Evolutionary conservation across 768 basidiomycete species (phyloP).

Genomic region (Agrocybe chaxingu): DNA sequence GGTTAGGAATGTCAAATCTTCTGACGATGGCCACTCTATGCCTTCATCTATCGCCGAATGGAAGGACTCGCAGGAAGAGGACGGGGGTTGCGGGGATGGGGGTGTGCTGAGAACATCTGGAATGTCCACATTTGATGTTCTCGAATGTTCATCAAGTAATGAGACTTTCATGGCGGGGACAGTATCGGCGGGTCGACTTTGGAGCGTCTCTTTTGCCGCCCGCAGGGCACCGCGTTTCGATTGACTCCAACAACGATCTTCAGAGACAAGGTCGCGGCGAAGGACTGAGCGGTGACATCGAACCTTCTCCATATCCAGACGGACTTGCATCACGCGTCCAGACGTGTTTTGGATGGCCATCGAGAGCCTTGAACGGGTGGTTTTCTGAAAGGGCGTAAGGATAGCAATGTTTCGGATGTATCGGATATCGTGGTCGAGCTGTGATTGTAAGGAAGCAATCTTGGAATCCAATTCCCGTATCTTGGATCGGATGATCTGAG

Average conservation of each 20-base stretch:
- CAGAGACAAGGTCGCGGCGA: slow-evolving; percentile 68
- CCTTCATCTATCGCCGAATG: slow-evolving; percentile 63
- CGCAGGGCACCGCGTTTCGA: slow-evolving; percentile 71
- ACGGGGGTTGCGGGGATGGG: slow-evolving; percentile 37
- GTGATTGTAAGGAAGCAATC: slow-evolving; percentile 48
- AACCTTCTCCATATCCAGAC: slow-evolving; percentile 71
- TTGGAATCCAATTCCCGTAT: slow-evolving; percentile 62
- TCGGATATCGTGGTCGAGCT: slow-evolving; percentile 68
- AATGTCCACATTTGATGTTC: slow-evolving; percentile 11
- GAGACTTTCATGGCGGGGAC: slow-evolving; percentile 37
- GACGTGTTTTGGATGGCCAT: slow-evolving; percentile 58
- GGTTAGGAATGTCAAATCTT: slow-evolving; percentile 33
- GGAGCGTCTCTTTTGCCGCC: slow-evolving; percentile 66
- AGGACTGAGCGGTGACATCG: slow-evolving; percentile 78
- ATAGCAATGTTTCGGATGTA: slow-evolving; percentile 79
- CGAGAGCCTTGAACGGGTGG: slow-evolving; percentile 76
- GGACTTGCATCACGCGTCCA: slow-evolving; percentile 59
- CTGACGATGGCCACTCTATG: slow-evolving; percentile 44
- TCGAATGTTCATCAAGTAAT: slow-evolving; percentile 20
- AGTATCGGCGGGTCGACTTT: slow-evolving; percentile 33
- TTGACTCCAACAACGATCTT: slow-evolving; percentile 61
- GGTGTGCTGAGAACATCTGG: slow-evolving; percentile 17
- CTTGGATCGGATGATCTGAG: slow-evolving; percentile 55
- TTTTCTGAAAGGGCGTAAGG: slow-evolving; percentile 83
- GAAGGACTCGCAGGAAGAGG: slow-evolving; percentile 56